A percentile compares a stretch with the other conserved stretches of the same genome.
These are phyloP conservation scores for Spizellomyces sp. DNA, from an alignment of 192 early-diverging fungal species.

Conservation along the genomic window DNA sequence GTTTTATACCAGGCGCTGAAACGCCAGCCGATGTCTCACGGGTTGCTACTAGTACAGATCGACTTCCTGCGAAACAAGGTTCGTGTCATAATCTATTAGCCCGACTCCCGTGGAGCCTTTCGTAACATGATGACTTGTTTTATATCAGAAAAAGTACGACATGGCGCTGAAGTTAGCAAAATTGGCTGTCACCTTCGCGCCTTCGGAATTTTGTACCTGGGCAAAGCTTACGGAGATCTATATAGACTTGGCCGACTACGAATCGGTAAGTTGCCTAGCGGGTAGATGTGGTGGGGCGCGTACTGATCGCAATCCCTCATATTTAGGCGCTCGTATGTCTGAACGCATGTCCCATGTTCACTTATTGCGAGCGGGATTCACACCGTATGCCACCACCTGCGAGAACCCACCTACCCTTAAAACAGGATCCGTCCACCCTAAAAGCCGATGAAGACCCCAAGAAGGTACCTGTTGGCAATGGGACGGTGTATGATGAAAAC, in stretches of 20 bases:
- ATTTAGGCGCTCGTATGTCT: constrained; percentile 85
- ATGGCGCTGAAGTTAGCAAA: constrained; percentile 87
- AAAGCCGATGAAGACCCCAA: constrained; percentile 42
- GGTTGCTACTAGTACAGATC: constrained; percentile 85
- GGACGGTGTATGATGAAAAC: constrained; percentile 51
- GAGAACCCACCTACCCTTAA: constrained; percentile 86
- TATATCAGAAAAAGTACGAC: constrained; percentile 58
- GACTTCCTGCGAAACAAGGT: constrained; percentile 87
- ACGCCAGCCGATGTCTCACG: constrained; percentile 76
- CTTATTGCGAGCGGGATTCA: constrained; percentile 82
- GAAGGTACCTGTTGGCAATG: constrained; percentile 38
- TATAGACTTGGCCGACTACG: constrained; percentile 81
- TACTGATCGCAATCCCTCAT: background rate
- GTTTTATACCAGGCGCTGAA: constrained; percentile 84
- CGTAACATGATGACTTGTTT: background rate
- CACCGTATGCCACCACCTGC: constrained; percentile 90
- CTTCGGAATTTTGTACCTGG: constrained; percentile 96
- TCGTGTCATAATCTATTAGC: background rate
- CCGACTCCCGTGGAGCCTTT: background rate
- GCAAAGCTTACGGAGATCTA: constrained; percentile 93
- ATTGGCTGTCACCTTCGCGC: constrained; percentile 90
- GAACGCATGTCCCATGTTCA: constrained; percentile 99
- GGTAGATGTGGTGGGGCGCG: background rate
- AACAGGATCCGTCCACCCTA: constrained; percentile 67
- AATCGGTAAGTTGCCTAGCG: constrained; percentile 56